phyloP scores from a whole-genome alignment of 164 flowering plant species.

The Pachysandra terminalis region DNA sequence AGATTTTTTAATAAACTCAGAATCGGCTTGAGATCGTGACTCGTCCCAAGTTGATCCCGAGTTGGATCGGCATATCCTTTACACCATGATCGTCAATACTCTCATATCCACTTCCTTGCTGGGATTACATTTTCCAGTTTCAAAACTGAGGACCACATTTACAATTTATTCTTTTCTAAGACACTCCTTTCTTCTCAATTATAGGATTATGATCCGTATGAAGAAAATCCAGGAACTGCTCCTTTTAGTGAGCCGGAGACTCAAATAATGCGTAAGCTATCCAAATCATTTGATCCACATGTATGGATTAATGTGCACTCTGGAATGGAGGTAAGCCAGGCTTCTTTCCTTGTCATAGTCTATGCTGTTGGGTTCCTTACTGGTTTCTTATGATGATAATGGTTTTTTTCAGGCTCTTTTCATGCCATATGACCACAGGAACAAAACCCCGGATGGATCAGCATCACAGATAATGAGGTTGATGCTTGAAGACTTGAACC shows the following conservation, averaged over 20 bases:
- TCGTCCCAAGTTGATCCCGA: too few species aligned
- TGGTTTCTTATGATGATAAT: constrained; percentile 2
- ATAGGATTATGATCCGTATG: constrained; percentile 96
- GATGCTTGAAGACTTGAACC: constrained; percentile 68
- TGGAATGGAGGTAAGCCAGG: constrained; percentile 85
- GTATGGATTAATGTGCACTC: constrained; percentile 96
- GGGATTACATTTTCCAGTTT: background rate
- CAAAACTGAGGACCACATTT: background rate
- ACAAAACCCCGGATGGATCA: constrained; percentile 80
- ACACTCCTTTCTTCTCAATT: constrained; percentile 9
- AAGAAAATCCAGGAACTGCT: constrained; percentile 92
- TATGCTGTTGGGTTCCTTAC: background rate
- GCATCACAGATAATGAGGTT: constrained; percentile 53
- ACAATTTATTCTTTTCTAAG: background rate
- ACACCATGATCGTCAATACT: too few species aligned
- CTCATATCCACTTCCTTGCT: background rate
- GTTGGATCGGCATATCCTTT: too few species aligned
- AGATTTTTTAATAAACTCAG: too few species aligned
- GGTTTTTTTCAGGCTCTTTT: constrained; percentile 76
- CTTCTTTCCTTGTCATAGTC: background rate
- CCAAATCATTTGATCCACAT: constrained; percentile 82
- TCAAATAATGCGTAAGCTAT: constrained; percentile 86
- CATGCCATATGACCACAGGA: constrained; percentile 98
- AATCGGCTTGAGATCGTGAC: too few species aligned
- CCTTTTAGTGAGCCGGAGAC: constrained; percentile 98